Evolutionary conservation across 805 yeast species (phyloP).

Genomic region (Candida chauliodis): DNA sequence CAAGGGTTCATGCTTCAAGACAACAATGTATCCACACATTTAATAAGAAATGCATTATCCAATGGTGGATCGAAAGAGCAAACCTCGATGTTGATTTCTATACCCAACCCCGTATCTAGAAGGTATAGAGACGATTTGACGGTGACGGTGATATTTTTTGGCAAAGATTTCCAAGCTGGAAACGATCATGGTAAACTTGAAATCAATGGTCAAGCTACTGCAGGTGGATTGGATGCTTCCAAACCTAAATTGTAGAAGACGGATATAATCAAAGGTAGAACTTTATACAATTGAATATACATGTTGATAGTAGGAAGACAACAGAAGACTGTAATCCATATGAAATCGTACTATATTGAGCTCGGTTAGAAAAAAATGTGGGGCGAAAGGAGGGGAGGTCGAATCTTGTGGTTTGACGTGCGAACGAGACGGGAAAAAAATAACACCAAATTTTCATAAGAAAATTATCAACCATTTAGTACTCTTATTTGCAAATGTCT

Average conservation of each 20-base stretch:
- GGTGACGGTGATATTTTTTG: slow-evolving; percentile 93
- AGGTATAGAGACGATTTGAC: slow-evolving; percentile 94
- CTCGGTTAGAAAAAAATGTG: no score
- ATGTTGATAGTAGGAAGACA: no score
- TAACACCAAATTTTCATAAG: neutral
- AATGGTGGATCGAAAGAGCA: slow-evolving; percentile 85
- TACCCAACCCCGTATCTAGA: slow-evolving; percentile 89
- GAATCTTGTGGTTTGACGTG: no score
- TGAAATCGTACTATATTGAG: no score
- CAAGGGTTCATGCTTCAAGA: slow-evolving; percentile 66
- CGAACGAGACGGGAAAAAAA: neutral
- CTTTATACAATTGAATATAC: no score
- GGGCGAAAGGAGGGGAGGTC: no score
- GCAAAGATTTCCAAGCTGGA: slow-evolving; percentile 46
- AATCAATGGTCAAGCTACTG: slow-evolving; percentile 54
- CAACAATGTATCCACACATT: slow-evolving; percentile 85
- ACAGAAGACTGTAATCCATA: no score
- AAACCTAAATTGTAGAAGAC: slow-evolving; percentile 45
- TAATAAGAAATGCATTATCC: slow-evolving; percentile 87
- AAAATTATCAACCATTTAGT: neutral
- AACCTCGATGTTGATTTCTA: slow-evolving; percentile 81
- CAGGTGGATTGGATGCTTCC: slow-evolving; percentile 47
- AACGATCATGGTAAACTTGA: slow-evolving; percentile 49
- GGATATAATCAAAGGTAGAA: no score
- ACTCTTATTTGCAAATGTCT: neutral